phyloP scores from a whole-genome alignment of 495 filamentous ascomycete genomes.

The Penicillium parvum region DNA sequence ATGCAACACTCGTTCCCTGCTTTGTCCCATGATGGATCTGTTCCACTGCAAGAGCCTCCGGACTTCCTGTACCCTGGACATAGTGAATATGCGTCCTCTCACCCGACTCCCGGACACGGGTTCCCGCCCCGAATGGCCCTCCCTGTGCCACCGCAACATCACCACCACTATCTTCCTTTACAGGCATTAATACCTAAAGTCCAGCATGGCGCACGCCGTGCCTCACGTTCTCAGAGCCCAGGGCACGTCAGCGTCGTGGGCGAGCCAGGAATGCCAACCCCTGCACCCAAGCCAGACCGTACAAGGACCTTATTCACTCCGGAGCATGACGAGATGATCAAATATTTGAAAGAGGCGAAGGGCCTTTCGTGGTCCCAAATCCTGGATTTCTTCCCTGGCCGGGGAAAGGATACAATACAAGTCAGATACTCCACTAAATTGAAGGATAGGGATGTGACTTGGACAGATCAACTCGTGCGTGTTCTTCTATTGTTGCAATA shows the following conservation, averaged over 20 bases:
- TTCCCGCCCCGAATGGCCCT: conserved; percentile 24
- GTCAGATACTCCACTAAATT: conserved; percentile 92
- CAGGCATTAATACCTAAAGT: conserved; percentile 45
- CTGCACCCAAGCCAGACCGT: conserved; percentile 68
- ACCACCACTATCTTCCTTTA: conserved; percentile 69
- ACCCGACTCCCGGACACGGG: conserved; percentile 24
- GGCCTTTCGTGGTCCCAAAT: conserved; percentile 95
- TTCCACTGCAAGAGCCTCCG: conserved; percentile 24
- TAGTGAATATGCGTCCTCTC: conserved; percentile 24
- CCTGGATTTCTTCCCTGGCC: conserved; percentile 85
- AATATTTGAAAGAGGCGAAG: conserved; percentile 89
- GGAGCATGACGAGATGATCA: conserved; percentile 77
- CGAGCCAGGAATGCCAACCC: conserved; percentile 75
- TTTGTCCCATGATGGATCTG: conserved; percentile 25
- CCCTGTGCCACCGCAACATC: conserved; percentile 51
- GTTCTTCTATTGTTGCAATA: neutral
- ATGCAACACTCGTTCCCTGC: conserved; percentile 25
- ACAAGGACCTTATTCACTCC: conserved; percentile 88
- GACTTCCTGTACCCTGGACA: conserved; percentile 33
- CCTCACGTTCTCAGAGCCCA: too few species aligned
- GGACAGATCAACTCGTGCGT: conserved; percentile 81
- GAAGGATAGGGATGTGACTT: conserved; percentile 85
- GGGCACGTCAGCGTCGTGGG: conserved; percentile 78
- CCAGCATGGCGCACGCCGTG: conserved; percentile 21
- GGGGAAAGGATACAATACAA: conserved; percentile 82